These are phyloP conservation scores for Hortiboletus flavorubellus DNA, from an alignment of 768 basidiomycete genomes.

Conservation along the genomic window DNA sequence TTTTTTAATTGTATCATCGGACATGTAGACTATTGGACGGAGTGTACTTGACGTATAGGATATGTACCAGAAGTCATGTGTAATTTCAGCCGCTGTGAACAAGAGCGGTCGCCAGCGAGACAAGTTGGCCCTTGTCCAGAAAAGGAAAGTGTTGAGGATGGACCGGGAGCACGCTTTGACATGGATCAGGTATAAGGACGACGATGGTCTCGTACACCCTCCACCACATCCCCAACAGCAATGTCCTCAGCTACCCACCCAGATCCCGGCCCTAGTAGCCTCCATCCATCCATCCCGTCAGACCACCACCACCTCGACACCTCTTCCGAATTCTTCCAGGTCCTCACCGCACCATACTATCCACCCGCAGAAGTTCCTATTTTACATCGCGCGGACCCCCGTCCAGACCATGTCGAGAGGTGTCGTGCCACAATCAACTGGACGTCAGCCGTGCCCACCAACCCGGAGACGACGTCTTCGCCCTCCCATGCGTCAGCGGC, in stretches of 20 bases:
- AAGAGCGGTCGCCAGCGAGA: slow-evolving; percentile 23
- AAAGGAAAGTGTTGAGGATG: slow-evolving; percentile 36
- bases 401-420: slow-evolving; percentile 17
- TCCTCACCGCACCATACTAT: slow-evolving; percentile 27
- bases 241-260: slow-evolving; percentile 14
- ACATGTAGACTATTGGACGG: slow-evolving; percentile 8
- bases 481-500: not conserved
- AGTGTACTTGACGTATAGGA: slow-evolving; percentile 14
- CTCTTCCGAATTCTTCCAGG: slow-evolving; percentile 29
- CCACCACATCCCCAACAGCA: not conserved
- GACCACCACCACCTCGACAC: slow-evolving; percentile 16
- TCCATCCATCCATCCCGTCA: slow-evolving; percentile 10
- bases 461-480: not conserved
- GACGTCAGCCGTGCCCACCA: slow-evolving; percentile 6
- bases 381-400: slow-evolving; percentile 15
- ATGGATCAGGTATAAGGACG: slow-evolving; percentile 24
- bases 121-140: slow-evolving; percentile 24
- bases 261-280: slow-evolving; percentile 22
- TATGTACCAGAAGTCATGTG: slow-evolving; percentile 9
- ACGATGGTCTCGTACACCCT: slow-evolving; percentile 11
- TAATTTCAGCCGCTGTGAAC: slow-evolving; percentile 11
- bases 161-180: slow-evolving; percentile 24
- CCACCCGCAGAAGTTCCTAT: slow-evolving; percentile 1
- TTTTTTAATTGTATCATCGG: slow-evolving; percentile 15
- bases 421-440: slow-evolving; percentile 31